A percentile compares a stretch with the other conserved stretches of the same genome.
Evolutionary conservation across 345 rosid species (phyloP).

Genomic region (Adansonia digitata): DNA sequence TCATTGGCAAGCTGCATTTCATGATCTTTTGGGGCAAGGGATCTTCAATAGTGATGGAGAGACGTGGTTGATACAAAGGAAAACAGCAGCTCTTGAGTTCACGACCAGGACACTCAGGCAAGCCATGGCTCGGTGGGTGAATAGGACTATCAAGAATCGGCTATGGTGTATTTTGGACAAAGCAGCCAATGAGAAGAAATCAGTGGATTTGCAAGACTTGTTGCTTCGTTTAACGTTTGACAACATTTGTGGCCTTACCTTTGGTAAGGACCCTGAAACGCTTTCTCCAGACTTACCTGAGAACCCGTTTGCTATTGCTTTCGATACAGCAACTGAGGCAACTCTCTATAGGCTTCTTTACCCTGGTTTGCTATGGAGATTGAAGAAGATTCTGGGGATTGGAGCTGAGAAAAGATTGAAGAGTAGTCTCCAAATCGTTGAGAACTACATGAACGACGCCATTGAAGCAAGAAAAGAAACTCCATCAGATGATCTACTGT

Average conservation of each 20-base stretch:
- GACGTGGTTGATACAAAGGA: slow-evolving; percentile 86
- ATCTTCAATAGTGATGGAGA: slow-evolving; percentile 92
- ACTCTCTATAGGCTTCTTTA: slow-evolving; percentile 73
- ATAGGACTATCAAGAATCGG: slow-evolving; percentile 72
- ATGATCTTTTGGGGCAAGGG: slow-evolving; percentile 80
- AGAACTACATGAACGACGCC: slow-evolving; percentile 66
- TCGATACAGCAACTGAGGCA: slow-evolving; percentile 82
- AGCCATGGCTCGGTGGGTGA: slow-evolving; percentile 97
- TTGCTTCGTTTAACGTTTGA: slow-evolving; percentile 85
- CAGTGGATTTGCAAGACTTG: slow-evolving; percentile 79
- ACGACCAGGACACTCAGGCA: slow-evolving; percentile 78
- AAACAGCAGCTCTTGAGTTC: slow-evolving; percentile 89
- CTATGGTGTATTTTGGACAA: slow-evolving; percentile 66
- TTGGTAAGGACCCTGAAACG: slow-evolving; percentile 83
- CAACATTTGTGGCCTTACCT: slow-evolving; percentile 84
- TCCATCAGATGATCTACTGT: slow-evolving; percentile 82
- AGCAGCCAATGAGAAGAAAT: slow-evolving; percentile 33
- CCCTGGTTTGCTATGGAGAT: slow-evolving; percentile 67
- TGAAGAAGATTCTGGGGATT: slow-evolving; percentile 50
- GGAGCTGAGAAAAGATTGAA: slow-evolving; percentile 57
- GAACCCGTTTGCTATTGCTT: slow-evolving; percentile 65
- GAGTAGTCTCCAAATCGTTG: slow-evolving; percentile 52
- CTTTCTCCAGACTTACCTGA: slow-evolving; percentile 66
- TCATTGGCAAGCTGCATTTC: slow-evolving; percentile 69
- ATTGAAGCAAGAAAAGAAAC: slow-evolving; percentile 52